Evolutionary conservation across 768 basidiomycete species (phyloP).

Genomic region (Antrodiella citrinella): DNA sequence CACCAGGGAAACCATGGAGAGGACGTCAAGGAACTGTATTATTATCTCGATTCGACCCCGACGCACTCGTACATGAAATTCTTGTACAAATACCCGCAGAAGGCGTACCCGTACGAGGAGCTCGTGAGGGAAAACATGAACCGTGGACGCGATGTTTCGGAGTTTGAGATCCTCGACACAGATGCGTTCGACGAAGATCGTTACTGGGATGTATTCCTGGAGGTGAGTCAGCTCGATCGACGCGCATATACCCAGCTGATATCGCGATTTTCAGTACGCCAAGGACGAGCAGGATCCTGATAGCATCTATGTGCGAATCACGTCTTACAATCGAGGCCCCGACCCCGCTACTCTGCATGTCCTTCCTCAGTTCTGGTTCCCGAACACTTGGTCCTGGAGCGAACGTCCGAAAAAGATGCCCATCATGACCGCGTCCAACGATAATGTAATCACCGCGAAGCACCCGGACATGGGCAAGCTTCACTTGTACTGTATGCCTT

Average conservation of each 20-base stretch:
- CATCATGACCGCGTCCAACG: slow-evolving; percentile 43
- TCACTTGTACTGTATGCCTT: slow-evolving; percentile 83
- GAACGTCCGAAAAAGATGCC: slow-evolving; percentile 58
- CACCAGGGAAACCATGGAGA: slow-evolving; percentile 99
- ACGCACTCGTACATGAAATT: slow-evolving; percentile 99
- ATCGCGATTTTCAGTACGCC: slow-evolving; percentile 59
- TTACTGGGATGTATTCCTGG: slow-evolving; percentile 98
- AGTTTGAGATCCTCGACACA: slow-evolving; percentile 92
- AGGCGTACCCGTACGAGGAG: slow-evolving; percentile 87
- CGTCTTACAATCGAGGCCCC: slow-evolving; percentile 93
- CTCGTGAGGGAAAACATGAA: slow-evolving; percentile 80
- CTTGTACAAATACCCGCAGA: slow-evolving; percentile 97
- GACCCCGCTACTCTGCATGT: slow-evolving; percentile 92
- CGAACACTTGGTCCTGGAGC: slow-evolving; percentile 98
- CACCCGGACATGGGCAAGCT: slow-evolving; percentile 72
- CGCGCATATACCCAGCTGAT: slow-evolving; percentile 7
- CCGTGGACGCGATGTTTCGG: slow-evolving; percentile 76
- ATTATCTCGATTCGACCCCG: slow-evolving; percentile 96
- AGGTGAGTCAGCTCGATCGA: slow-evolving; percentile 44
- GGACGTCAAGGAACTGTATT: slow-evolving; percentile 98
- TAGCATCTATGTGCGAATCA: slow-evolving; percentile 87
- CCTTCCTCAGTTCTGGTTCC: slow-evolving; percentile 94
- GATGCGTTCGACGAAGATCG: slow-evolving; percentile 86
- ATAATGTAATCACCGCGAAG: slow-evolving; percentile 58
- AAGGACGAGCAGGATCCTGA: slow-evolving; percentile 93